Percentiles rank a stretch among this genome's conserved stretches.
Conservation (phyloP, 768 basidiomycete species). For the Serendipita indica region DNA sequence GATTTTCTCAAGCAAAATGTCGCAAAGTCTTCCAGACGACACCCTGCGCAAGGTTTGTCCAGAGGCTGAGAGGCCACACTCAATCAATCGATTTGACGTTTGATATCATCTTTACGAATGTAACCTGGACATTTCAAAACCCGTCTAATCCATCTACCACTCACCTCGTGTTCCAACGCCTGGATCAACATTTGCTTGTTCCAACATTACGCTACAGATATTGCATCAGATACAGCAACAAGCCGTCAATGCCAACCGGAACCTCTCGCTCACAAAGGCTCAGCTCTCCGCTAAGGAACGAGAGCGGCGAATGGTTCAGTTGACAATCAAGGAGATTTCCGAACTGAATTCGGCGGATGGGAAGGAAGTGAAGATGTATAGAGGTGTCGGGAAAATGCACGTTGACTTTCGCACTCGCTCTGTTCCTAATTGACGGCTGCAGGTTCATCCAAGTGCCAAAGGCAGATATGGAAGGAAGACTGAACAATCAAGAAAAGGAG, state of each 20-base stretch:
- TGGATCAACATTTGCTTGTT: not conserved
- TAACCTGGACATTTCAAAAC: too few species aligned
- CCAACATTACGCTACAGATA: constrained; percentile 39
- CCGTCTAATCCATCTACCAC: too few species aligned
- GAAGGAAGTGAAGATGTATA: constrained; percentile 57
- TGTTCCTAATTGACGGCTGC: constrained; percentile 1
- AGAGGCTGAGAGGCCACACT: not conserved
- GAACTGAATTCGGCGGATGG: constrained; percentile 33
- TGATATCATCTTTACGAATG: too few species aligned
- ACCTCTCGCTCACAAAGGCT: constrained; percentile 55
- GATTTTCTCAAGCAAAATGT: constrained; percentile 29
- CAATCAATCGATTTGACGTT: too few species aligned
- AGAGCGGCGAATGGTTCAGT: constrained; percentile 75
- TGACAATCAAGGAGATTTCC: constrained; percentile 73
- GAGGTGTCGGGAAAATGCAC: constrained; percentile 92
- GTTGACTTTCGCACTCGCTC: not conserved
- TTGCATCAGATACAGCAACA: constrained; percentile 86
- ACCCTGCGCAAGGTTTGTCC: constrained; percentile 57
- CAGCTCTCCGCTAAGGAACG: constrained; percentile 72
- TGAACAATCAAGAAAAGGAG: constrained; percentile 67
- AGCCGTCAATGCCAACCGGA: constrained; percentile 69
- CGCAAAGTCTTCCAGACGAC: constrained; percentile 50
- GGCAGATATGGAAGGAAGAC: constrained; percentile 57
- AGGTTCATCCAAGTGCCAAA: constrained; percentile 90
- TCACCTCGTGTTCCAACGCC: too few species aligned